Conservation (phyloP, 2,329 filamentous ascomycete species). For the Aphanocladium album region DNA sequence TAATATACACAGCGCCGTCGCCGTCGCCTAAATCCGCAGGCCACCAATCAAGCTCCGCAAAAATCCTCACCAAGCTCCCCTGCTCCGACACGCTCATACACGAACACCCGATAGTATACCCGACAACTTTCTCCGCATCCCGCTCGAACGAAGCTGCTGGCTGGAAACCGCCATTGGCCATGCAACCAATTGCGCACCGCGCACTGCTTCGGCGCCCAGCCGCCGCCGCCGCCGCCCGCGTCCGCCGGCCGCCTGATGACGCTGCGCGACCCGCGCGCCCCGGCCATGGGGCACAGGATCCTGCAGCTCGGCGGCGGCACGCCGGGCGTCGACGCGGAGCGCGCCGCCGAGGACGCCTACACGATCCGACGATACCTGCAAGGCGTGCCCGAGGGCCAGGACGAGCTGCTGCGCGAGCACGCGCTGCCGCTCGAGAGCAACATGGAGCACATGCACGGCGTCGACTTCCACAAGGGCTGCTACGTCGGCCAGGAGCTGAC, state of each 20-base stretch:
- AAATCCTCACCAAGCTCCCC: neutral
- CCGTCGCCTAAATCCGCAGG: conserved; percentile 3
- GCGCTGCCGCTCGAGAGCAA: conserved; percentile 86
- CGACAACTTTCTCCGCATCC: neutral
- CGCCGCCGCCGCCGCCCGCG: no score
- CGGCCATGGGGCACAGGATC: conserved; percentile 51
- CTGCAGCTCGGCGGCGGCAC: conserved; percentile 26
- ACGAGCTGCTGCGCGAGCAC: conserved; percentile 65
- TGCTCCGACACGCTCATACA: neutral
- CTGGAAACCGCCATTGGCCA: neutral
- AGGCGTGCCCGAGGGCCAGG: conserved; percentile 80
- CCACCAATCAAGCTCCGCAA: neutral
- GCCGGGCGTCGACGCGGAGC: conserved; percentile 38
- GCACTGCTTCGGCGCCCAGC: conserved; percentile 16
- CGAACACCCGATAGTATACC: no score
- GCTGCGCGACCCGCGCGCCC: conserved; percentile 49
- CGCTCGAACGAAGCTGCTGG: no score
- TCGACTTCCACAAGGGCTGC: conserved; percentile 94
- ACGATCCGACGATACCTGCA: conserved; percentile 69
- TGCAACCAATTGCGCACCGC: conserved; percentile 23
- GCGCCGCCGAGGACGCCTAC: conserved; percentile 57
- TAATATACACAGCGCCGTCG: neutral
- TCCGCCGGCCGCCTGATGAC: conserved; percentile 24
- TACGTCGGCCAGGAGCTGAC: conserved; percentile 97
- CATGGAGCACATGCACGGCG: conserved; percentile 76